Conservation (phyloP, 2,329 filamentous ascomycete genomes). For the Fusarium sp. region DNA sequence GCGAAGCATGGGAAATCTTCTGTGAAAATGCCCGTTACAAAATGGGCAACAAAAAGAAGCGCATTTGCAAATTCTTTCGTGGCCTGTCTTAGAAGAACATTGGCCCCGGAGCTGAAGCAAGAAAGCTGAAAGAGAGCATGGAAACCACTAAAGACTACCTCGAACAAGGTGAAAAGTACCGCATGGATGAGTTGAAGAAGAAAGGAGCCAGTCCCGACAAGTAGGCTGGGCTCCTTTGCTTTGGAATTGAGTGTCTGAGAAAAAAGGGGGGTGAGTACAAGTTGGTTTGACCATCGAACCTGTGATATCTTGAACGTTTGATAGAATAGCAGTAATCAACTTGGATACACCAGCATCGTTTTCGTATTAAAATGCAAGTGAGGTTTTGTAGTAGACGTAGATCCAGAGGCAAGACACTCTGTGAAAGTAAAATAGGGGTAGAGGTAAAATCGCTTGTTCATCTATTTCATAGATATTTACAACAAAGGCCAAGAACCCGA, state of each 20-base stretch:
- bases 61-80: too few relatives aligned
- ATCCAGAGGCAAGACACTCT: background rate
- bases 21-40: too few relatives aligned
- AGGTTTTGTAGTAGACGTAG: background rate
- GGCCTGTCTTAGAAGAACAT: too few relatives aligned
- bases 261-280: conserved; percentile 6
- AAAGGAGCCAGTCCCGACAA: too few relatives aligned
- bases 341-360: background rate
- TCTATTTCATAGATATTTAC: conserved; percentile 27
- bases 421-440: background rate
- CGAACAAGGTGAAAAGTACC: too few relatives aligned
- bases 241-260: background rate
- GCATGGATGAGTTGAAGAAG: background rate
- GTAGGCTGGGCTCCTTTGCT: background rate
- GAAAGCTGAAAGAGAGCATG: too few relatives aligned
- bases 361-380: background rate
- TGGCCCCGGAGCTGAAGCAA: too few relatives aligned
- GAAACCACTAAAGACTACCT: too few relatives aligned
- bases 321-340: background rate
- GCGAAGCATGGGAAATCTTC: too few relatives aligned
- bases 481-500: background rate
- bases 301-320: background rate
- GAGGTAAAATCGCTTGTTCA: conserved; percentile 28
- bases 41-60: too few relatives aligned
- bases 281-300: background rate